Conservation (phyloP, 495 filamentous ascomycete species). For the Apodospora peruviana region DNA sequence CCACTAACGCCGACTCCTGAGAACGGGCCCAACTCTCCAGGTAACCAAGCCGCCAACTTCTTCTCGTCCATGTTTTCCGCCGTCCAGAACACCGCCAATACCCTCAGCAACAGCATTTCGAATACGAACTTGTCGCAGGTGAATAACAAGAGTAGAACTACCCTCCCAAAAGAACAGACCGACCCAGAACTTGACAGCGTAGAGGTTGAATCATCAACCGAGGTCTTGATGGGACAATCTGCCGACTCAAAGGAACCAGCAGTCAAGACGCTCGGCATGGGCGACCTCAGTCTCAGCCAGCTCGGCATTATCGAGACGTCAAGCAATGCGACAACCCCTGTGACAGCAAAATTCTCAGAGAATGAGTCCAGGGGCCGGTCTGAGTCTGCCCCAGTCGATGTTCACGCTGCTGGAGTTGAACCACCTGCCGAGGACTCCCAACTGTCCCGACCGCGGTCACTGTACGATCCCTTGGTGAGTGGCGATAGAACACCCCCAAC, state of each 20-base stretch:
- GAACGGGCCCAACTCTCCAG: constrained; percentile 35
- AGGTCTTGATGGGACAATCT: constrained; percentile 25
- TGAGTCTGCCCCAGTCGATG: constrained; percentile 40
- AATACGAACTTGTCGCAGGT: constrained; percentile 47
- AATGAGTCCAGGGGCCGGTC: constrained; percentile 32
- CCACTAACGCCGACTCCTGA: constrained; percentile 68
- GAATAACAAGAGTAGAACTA: constrained; percentile 34
- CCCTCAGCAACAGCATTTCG: constrained; percentile 71
- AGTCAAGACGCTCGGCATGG: constrained; percentile 83
- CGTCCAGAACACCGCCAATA: constrained; percentile 90
- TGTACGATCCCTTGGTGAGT: constrained; percentile 38
- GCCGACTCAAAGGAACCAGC: constrained; percentile 63
- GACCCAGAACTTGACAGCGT: constrained; percentile 34
- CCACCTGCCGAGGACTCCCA: constrained; percentile 24
- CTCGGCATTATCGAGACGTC: constrained; percentile 60
- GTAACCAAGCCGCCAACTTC: constrained; percentile 55
- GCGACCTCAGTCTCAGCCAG: constrained; percentile 81
- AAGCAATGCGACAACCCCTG: constrained; percentile 36
- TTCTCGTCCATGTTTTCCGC: constrained; percentile 91
- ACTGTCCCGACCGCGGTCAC: constrained; percentile 30
- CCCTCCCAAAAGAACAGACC: constrained; percentile 24
- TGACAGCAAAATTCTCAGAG: constrained; percentile 38
- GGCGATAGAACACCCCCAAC: constrained; percentile 60
- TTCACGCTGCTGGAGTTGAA: constrained; percentile 15
- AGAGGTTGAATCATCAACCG: constrained; percentile 41